Evolutionary conservation across 2,329 filamentous ascomycete genomes (phyloP), one percentile per base, ranked within the genome.

Genomic region (Phaeoacremonium minimum): DNA sequence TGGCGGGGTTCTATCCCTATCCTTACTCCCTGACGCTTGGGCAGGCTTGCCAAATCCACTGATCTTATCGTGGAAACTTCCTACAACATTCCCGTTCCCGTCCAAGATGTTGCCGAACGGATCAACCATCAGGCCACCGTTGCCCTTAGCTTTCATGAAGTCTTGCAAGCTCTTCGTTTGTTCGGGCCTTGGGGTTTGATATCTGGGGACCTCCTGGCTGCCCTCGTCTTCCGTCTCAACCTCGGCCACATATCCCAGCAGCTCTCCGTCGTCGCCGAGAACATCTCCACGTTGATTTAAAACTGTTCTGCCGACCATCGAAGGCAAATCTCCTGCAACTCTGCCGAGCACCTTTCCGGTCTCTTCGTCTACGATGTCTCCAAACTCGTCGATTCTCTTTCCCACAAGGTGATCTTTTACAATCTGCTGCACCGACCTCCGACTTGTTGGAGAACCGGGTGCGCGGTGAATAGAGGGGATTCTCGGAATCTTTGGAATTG

Each of bases 291-390:
- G 57, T 4, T 58, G 52, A 7, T 58, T 59, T 7, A 63, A 56
- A 2, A 77, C 67, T 30, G 60, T 60, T 28, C 64, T 58, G 19
- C 73, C 73, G 6, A 76, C 61, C 66, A 77, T 75, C 32, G 70
- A 66, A 4, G 73, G 73, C 16, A 77, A 56, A 48, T 77, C 73
- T 6, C 73, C 73, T 6, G 67, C 68, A 6, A 67, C 71, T 29
- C 69, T 66, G 20, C 71, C 73, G 4, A 76, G 60, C 4, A 75
- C 69, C 22, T 63, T 66, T 7, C 70, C 71, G 12, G 50, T 49
- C 14, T 69, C 58, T 41, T 60, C 65, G 40, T 70, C 67, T 13
- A 76, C 51, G 19, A 77, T 61, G 50, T 75, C 75, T 36, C 72
- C 73, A 32, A 73, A 72, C 49, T 76, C 72, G 41, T 77, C 70